Evolutionary conservation across 148 eudicot genomes (phyloP), one percentile per base, ranked within the genome.

Genomic region (Camellia japonica): DNA sequence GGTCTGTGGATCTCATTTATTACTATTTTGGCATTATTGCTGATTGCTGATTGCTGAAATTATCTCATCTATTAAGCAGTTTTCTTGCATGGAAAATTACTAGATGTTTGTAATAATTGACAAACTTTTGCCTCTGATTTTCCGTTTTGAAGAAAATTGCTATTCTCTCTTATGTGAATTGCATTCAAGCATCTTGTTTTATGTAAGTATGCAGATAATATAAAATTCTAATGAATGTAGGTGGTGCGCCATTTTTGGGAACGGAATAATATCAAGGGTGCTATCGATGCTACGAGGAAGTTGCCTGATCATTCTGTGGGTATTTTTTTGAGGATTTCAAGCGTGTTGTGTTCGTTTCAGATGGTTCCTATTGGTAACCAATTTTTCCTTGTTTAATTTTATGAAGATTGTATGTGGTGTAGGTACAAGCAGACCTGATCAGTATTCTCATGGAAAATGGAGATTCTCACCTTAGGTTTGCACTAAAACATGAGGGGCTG

Each of bases 371-470:
- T 41, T 5, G 43, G 64, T 67, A 30, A 78, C 38, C 73, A 10
- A 42, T 77, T 64, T 64, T 3, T 68, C 71, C 38, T 52, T 49
- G n/a, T 79, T 70, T 73, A 68, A 42, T 70, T 80, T 58, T 80
- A 47, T 46, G 51, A 56, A 72, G 8, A 71, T 49, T 75, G 10
- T 78, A 5, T 56, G 42, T 64, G 83, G 6, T 88, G 84, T 90
- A 97, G 99, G 97, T 97, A 59, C 99, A 97, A 77, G 97, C 96
- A 51, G 99, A 97, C 74, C 89, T 97, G 80, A 84, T 90, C 74
- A 83, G 96, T 85, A 83, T 91, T 78, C 82, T 97, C 56, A 60
- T 82, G 81, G 55, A 94, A 87, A 79, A 88, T 89, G 87, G 97
- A 94, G 55, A 82, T 90, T 66, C 75, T 97, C 76, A 94, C 87